Evolutionary conservation across 2,329 filamentous ascomycete species (phyloP).

Genomic region (Orbilia ellipsospora): DNA sequence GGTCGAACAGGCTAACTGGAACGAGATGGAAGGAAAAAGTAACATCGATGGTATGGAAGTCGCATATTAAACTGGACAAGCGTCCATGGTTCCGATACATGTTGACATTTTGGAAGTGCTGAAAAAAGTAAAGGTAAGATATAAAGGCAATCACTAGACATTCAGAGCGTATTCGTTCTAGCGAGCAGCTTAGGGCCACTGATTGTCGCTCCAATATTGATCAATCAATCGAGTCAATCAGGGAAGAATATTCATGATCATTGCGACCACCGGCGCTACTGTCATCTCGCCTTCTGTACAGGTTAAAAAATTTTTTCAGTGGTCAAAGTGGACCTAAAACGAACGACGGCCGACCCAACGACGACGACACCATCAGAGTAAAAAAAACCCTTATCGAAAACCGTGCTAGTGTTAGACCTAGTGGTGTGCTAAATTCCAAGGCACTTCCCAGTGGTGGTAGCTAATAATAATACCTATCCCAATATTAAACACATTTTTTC

Average conservation of each 20-base stretch:
- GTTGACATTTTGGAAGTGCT: conserved; percentile 6
- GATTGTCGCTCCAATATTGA: not conserved
- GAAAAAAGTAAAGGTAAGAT: conserved; percentile 45
- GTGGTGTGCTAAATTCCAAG: conserved; percentile 45
- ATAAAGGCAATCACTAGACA: conserved; percentile 32
- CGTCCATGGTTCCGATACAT: conserved; percentile 53
- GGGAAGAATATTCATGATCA: conserved; percentile 4
- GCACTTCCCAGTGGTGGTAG: conserved; percentile 29
- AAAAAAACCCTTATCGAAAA: conserved; percentile 42
- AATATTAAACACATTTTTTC: conserved; percentile 34
- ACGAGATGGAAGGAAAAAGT: conserved; percentile 47
- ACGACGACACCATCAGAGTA: conserved; percentile 27
- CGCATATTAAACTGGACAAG: conserved; percentile 52
- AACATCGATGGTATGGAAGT: conserved; percentile 52
- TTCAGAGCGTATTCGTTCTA: not conserved
- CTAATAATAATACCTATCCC: conserved; percentile 43
- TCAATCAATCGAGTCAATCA: not conserved
- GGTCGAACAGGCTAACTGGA: conserved; percentile 55
- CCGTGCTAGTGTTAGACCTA: conserved; percentile 25
- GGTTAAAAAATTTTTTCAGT: conserved; percentile 11
- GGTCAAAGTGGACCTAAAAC: conserved; percentile 13
- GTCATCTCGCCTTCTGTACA: conserved; percentile 8
- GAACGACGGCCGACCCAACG: conserved; percentile 8
- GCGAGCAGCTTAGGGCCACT: not conserved
- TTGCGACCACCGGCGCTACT: conserved; percentile 5